These are phyloP conservation scores for Combretum micranthum DNA, from an alignment of 345 rosid species.

Conservation along the genomic window DNA sequence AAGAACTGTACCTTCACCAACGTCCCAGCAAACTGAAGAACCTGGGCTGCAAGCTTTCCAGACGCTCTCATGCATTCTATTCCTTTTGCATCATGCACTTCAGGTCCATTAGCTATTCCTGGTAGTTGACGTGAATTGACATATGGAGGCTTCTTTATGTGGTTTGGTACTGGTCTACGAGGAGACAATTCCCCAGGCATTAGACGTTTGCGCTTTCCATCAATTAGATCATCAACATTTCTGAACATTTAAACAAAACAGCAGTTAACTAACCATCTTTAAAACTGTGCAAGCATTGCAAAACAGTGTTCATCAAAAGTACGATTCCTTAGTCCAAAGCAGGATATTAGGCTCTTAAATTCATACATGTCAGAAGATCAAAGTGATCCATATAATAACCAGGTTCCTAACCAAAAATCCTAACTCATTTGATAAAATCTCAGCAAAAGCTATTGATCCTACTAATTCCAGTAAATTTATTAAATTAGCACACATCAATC, in stretches of 20 bases:
- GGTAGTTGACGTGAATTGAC: conserved; percentile 45
- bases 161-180: conserved; percentile 58
- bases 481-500: background rate
- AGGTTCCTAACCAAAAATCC: background rate
- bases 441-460: background rate
- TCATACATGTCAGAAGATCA: too few relatives aligned
- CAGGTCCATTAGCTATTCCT: conserved; percentile 65
- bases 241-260: conserved; percentile 25
- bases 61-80: conserved; percentile 82
- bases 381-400: too few relatives aligned
- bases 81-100: conserved; percentile 74
- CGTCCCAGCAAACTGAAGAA: conserved; percentile 74
- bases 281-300: background rate
- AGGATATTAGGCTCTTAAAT: too few relatives aligned
- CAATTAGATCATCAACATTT: conserved; percentile 38
- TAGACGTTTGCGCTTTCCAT: conserved; percentile 41
- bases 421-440: background rate
- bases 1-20: conserved; percentile 55
- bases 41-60: conserved; percentile 84
- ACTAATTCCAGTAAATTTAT: background rate
- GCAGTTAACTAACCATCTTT: conserved; percentile 3
- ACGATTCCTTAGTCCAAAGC: too few relatives aligned
- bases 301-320: background rate
- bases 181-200: conserved; percentile 76
- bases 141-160: conserved; percentile 62